These are phyloP conservation scores for Phytopythium ostracodes DNA, from an alignment of 352 stramenopile genomes.

Conservation along the genomic window DNA sequence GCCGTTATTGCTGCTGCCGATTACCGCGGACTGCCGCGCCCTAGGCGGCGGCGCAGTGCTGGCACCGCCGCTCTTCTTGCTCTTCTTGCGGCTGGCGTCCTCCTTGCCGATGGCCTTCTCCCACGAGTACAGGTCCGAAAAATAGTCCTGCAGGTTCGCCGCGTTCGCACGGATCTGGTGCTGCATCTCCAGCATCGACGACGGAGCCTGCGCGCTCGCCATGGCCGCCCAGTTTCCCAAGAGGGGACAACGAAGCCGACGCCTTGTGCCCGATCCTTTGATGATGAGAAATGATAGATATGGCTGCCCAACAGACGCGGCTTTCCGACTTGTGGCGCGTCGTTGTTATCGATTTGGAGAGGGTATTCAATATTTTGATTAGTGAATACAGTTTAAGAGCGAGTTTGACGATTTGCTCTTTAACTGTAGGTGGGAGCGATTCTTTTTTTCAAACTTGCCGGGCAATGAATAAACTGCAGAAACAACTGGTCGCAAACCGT, in stretches of 20 bases:
- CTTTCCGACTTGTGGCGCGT: not conserved
- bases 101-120: constrained; percentile 67
- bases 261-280: not conserved
- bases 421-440: not conserved
- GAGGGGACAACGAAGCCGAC: not conserved
- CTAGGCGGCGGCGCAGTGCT: constrained; percentile 15
- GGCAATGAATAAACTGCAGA: not conserved
- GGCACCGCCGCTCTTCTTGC: constrained; percentile 15
- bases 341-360: too few species aligned
- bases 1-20: not conserved
- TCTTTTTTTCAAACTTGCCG: too few species aligned
- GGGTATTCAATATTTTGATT: not conserved
- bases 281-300: not conserved
- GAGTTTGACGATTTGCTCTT: not conserved
- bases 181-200: constrained; percentile 59
- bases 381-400: not conserved
- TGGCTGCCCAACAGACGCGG: not conserved
- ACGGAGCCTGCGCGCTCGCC: not conserved
- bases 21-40: constrained; percentile 9
- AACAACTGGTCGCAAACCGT: not conserved
- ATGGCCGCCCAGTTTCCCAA: not conserved
- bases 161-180: constrained; percentile 81
- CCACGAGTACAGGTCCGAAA: constrained; percentile 73
- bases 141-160: constrained; percentile 73
- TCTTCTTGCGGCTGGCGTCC: constrained; percentile 28